Evolutionary conservation across 2,329 filamentous ascomycete genomes (phyloP).

Genomic region (Diaporthe citrichinensis): DNA sequence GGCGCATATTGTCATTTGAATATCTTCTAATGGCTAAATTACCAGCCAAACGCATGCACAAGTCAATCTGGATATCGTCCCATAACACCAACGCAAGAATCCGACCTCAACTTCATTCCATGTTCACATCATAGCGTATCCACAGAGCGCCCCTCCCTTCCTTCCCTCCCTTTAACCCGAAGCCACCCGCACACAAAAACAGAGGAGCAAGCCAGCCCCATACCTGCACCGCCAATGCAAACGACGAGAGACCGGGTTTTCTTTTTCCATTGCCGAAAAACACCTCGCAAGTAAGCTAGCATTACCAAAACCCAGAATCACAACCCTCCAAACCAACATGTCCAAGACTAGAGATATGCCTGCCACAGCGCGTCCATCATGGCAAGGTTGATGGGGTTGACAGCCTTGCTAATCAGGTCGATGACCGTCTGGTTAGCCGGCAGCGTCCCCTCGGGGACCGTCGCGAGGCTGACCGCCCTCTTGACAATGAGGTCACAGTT

Average conservation of each 20-base stretch:
- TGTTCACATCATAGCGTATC: not conserved
- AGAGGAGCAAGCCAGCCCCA: not conserved
- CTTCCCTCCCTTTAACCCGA: not conserved
- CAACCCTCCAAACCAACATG: not conserved
- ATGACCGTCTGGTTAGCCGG: conserved; percentile 98
- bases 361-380: conserved; percentile 96
- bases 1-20: not conserved
- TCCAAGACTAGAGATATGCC: conserved; percentile 80
- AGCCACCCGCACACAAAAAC: not conserved
- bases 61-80: conserved; percentile 33
- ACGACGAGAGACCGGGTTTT: not conserved
- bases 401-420: conserved; percentile 91
- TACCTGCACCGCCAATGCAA: not conserved
- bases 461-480: conserved; percentile 86
- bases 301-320: conserved; percentile 11
- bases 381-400: conserved; percentile 90
- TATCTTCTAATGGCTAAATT: not conserved
- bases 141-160: conserved; percentile 3
- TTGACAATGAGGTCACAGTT: conserved; percentile 96
- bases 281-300: conserved; percentile 1
- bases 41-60: not conserved
- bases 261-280: conserved; percentile 16
- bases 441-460: conserved; percentile 82
- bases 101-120: not conserved
- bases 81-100: conserved; percentile 11